A percentile compares a stretch with the other conserved stretches of the same genome.
These are phyloP conservation scores for Diutina ranongensis DNA, from an alignment of 1,139 yeast species.

Conservation along the genomic window DNA sequence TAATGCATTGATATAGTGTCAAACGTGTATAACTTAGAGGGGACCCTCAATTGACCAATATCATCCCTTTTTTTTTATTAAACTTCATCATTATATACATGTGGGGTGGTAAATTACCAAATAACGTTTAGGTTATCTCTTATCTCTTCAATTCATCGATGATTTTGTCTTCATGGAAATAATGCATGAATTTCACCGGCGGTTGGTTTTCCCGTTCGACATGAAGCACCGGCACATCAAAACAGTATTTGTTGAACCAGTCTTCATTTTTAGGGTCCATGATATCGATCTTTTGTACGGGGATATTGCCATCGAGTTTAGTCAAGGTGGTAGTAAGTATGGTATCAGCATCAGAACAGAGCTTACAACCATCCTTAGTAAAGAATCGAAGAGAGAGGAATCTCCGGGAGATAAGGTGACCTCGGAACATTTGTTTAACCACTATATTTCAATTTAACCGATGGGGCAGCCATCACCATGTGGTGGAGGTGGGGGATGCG, in stretches of 20 bases:
- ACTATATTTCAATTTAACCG: no score
- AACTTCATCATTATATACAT: no score
- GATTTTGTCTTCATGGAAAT: slow-evolving; percentile 48
- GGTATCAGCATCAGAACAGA: slow-evolving; percentile 63
- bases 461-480: no score
- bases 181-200: slow-evolving; percentile 66
- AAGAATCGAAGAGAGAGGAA: slow-evolving; percentile 35
- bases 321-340: slow-evolving; percentile 33
- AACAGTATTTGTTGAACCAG: slow-evolving; percentile 79
- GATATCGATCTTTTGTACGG: slow-evolving; percentile 50
- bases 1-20: no score
- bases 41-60: no score
- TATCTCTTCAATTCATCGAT: slow-evolving; percentile 27
- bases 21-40: no score
- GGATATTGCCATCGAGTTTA: slow-evolving; percentile 17
- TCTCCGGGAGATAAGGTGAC: not conserved
- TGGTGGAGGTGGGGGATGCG: no score
- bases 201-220: slow-evolving; percentile 40
- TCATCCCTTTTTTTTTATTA: no score
- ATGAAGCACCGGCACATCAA: slow-evolving; percentile 85
- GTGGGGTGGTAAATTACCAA: not conserved
- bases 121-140: not conserved
- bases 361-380: slow-evolving; percentile 69
- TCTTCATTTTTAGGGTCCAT: slow-evolving; percentile 50
- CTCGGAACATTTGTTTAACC: not conserved